Base-by-base conservation (phyloP, 805 yeast species). In the Zygoascus ofunaensis region DNA sequence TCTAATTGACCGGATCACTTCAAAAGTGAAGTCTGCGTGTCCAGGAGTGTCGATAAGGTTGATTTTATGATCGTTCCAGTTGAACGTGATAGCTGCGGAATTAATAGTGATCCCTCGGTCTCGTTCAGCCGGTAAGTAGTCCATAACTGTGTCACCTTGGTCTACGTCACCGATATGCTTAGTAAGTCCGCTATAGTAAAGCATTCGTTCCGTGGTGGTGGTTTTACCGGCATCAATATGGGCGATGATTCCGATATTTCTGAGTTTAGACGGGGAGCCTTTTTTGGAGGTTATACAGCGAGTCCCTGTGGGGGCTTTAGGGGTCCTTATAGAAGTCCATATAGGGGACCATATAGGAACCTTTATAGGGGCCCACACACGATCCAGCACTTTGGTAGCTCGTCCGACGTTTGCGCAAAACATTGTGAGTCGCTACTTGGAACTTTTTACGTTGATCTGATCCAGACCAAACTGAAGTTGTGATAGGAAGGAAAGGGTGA, bases 211-310 rank as follows among this genome's bases (percentile, higher is more conserved):
- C 0, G 98, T 90, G 1, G 98, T 89, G 1, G 98, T 92, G 3
- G 98, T 92, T 63, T 92, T 92, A 0, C 98, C 98, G 2, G 98
- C 98, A 68, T 92, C 98, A 43, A 92, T 92, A 60, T 92, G 98
- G n/a, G 98, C 98, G 34, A 92, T 87, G 54, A 92, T 87, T 1
- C 98, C 98, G 28, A 92, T 85, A 63, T 92, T 90, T 48, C 98
- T 68, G 24, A 38, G 30, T 12, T 26, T 26, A 12, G 30, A 26
- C 7, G 30, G n/a, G n/a, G n/a, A n/a, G n/a, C n/a, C n/a, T n/a
- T n/a, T n/a, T n/a, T n/a, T n/a, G n/a, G n/a, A n/a, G n/a, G n/a
- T n/a, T n/a, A n/a, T n/a, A n/a, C n/a, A n/a, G n/a, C n/a, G n/a
- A n/a, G n/a, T n/a, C n/a, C n/a, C n/a, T n/a, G n/a, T n/a, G n/a